Conservation (phyloP, 441 rosid genomes). For the Corymbia calophylla region DNA sequence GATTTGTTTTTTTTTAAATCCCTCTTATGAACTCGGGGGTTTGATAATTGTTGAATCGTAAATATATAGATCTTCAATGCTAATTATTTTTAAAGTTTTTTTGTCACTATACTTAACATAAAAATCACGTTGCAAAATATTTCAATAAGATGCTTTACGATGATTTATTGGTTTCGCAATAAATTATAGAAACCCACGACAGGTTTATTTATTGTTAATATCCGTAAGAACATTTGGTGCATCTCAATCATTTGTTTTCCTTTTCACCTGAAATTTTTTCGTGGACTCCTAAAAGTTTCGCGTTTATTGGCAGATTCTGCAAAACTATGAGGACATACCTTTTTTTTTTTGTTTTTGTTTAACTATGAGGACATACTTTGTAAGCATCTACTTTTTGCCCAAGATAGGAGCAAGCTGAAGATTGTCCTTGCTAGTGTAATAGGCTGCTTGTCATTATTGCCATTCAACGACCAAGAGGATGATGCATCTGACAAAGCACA, state of each 20-base stretch:
- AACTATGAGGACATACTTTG: no score
- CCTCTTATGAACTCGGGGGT: neutral
- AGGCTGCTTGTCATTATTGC: neutral
- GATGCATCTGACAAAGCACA: neutral
- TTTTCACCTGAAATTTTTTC: no score
- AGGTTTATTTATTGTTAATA: neutral
- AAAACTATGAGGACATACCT: no score
- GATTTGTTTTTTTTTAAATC: neutral
- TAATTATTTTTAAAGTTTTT: no score
- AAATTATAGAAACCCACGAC: neutral
- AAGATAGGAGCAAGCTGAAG: no score
- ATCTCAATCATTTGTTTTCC: no score
- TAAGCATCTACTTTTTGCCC: neutral
- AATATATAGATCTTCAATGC: neutral
- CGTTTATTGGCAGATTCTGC: no score
- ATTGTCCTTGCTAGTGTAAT: no score
- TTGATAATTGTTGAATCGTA: no score
- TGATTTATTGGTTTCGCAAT: neutral
- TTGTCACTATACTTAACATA: neutral
- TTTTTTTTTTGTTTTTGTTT: no score
- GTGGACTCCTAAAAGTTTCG: no score
- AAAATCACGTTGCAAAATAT: neutral
- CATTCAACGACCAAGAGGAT: neutral
- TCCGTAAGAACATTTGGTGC: no score
- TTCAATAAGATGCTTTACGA: rapidly evolving